phyloP scores from a whole-genome alignment of 1,284 basidiomycete genomes.

The Pseudozyma sp. region DNA sequence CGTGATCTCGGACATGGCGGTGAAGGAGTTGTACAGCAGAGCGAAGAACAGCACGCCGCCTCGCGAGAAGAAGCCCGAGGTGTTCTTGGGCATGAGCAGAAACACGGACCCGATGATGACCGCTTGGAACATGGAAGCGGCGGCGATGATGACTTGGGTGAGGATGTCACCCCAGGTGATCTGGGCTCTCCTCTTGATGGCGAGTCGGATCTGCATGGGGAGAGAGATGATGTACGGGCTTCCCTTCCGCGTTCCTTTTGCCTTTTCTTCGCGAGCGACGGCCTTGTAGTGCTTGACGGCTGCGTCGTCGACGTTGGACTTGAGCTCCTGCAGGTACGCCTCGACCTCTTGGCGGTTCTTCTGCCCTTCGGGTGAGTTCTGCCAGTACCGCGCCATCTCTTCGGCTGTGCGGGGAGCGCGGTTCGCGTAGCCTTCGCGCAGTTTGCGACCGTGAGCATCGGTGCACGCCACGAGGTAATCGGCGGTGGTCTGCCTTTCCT shows the following conservation, averaged over 20 bases:
- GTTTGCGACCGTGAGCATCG: constrained; percentile 69
- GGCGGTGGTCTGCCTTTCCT: constrained; percentile 69
- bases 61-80: constrained; percentile 80
- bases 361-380: constrained; percentile 40
- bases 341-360: constrained; percentile 44
- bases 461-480: constrained; percentile 70
- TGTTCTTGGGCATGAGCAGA: constrained; percentile 75
- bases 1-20: constrained; percentile 68
- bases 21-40: constrained; percentile 71
- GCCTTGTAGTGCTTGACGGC: constrained; percentile 39
- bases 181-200: constrained; percentile 77
- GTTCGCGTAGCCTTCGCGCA: constrained; percentile 64
- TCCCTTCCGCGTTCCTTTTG: constrained; percentile 29
- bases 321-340: constrained; percentile 44
- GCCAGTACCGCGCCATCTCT: constrained; percentile 55
- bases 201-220: constrained; percentile 74
- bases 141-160: constrained; percentile 66
- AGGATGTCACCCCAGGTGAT: constrained; percentile 75
- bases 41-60: constrained; percentile 73
- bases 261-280: constrained; percentile 46
- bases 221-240: constrained; percentile 56
- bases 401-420: constrained; percentile 57
- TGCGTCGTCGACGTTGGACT: constrained; percentile 19
- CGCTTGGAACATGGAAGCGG: constrained; percentile 72
- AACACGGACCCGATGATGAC: constrained; percentile 83